Evolutionary conservation across 768 basidiomycete genomes (phyloP).

Genomic region (Lentinula sp.): DNA sequence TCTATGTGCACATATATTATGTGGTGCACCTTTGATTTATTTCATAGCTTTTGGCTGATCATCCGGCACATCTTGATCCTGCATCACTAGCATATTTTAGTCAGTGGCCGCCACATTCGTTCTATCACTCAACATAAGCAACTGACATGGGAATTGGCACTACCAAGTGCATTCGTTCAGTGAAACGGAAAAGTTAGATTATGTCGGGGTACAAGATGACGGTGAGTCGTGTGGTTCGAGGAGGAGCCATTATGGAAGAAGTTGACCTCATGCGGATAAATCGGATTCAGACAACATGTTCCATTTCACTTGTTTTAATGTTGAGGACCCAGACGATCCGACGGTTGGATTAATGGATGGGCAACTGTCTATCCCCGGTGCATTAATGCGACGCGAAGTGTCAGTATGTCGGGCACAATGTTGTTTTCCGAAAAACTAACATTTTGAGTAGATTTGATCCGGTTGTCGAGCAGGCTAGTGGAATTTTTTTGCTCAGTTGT

Average conservation of each 20-base stretch:
- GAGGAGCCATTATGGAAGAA: neutral
- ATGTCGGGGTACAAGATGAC: conserved; percentile 69
- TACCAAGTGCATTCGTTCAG: conserved; percentile 71
- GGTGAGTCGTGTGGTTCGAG: conserved; percentile 31
- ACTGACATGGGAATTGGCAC: neutral
- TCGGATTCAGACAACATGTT: conserved; percentile 63
- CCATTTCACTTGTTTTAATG: conserved; percentile 88
- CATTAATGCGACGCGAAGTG: conserved; percentile 71
- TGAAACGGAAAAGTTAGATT: conserved; percentile 82
- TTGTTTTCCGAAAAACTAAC: neutral
- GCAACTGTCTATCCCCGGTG: conserved; percentile 78
- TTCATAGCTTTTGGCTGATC: conserved; percentile 60
- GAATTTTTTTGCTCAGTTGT: conserved; percentile 7
- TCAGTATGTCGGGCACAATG: conserved; percentile 4
- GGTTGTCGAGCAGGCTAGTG: conserved; percentile 66
- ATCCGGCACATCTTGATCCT: conserved; percentile 78
- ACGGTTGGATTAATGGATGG: conserved; percentile 78
- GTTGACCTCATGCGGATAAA: neutral
- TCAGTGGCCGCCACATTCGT: conserved; percentile 18
- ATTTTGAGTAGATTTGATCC: conserved; percentile 58
- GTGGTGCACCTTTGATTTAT: neutral
- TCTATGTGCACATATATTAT: neutral
- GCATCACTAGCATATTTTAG: conserved; percentile 82
- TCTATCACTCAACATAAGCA: neutral
- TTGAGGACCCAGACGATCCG: conserved; percentile 76